These are phyloP conservation scores for Coemansia pectinata DNA, from an alignment of 192 early-diverging fungal species.

Conservation along the genomic window DNA sequence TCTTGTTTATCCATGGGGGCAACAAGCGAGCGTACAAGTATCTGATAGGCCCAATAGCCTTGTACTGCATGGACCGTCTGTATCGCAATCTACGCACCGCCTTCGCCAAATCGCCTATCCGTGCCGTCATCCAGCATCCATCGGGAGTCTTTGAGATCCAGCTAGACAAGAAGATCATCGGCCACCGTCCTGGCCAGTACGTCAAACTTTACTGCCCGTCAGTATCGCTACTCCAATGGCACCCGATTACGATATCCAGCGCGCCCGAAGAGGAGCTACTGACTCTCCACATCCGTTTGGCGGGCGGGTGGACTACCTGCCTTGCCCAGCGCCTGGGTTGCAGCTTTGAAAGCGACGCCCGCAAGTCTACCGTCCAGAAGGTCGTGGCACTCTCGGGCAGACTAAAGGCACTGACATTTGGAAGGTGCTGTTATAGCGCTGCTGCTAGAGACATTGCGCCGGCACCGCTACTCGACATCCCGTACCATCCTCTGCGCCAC, in stretches of 20 bases:
- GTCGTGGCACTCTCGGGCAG: slow-evolving; percentile 2
- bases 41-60: slow-evolving; percentile 53
- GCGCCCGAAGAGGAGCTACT: slow-evolving; percentile 76
- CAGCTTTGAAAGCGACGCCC: slow-evolving; percentile 45
- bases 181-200: slow-evolving; percentile 72
- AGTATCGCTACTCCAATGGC: slow-evolving; percentile 73
- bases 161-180: slow-evolving; percentile 58
- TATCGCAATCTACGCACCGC: slow-evolving; percentile 60
- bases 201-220: slow-evolving; percentile 73
- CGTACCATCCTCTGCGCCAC: slow-evolving; percentile 45
- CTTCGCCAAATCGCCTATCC: slow-evolving; percentile 60
- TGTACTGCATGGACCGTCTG: slow-evolving; percentile 67
- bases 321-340: slow-evolving; percentile 68
- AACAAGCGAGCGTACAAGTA: slow-evolving; percentile 63
- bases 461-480: slow-evolving; percentile 9
- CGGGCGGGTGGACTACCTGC: slow-evolving; percentile 71
- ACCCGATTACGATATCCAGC: slow-evolving; percentile 76
- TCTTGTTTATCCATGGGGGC: slow-evolving; percentile 69
- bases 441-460: background rate
- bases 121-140: slow-evolving; percentile 75
- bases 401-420: slow-evolving; percentile 6
- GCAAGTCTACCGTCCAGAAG: slow-evolving; percentile 8
- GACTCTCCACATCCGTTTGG: slow-evolving; percentile 75
- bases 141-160: slow-evolving; percentile 72
- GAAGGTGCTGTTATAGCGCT: slow-evolving; percentile 3